Evolutionary conservation across 176 grass and related monocot species (phyloP), one percentile per base, ranked within the genome.

Genomic region (Carex kokanica): DNA sequence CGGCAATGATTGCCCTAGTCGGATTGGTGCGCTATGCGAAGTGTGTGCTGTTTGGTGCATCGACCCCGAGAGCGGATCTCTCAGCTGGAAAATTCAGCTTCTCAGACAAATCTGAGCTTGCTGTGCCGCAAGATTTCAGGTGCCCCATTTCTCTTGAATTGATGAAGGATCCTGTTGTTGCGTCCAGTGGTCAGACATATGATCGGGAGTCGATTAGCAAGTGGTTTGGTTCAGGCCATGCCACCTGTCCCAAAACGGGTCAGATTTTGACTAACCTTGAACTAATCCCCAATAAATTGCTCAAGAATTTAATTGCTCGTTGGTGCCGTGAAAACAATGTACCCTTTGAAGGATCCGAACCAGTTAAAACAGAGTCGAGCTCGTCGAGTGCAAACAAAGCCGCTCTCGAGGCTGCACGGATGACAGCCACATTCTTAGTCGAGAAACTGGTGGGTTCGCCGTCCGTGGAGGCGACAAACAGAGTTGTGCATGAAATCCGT

Each of bases 111-210:
- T 74, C 85, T 32, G 80, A 82, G 1, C 87, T 87, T 6, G 52
- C 86, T 55, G 89, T 90, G 25, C 96, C 93, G 1, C 82, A 66
- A 78, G 96, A 99, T 79, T 94, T 99, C 85, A 88, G 96, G 18
- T 99, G 96, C 93, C 91, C 96, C 3, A 95, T 99, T 84, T 90
- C 93, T 0, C 96, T 99, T 65, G 96, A 99, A 12, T 78, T 99
- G 61, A 99, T 99, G 86, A 86, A 82, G 40, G 96, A 99, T 16
- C 96, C 96, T 11, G 89, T 99, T 13, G 89, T 99, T 31, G 89
- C 91, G 47, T 83, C 86, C 14, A 99, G 90, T 59, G 93, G 96
- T 6, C 96, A 99, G 89, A 99, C 96, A 0, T 99, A 99, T 83
- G 96, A 99, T 55, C 88, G 91, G 53, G 91, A 93, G 27, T 92